Conservation (phyloP, 2,329 filamentous ascomycete species). For the Pyricularia sp. region DNA sequence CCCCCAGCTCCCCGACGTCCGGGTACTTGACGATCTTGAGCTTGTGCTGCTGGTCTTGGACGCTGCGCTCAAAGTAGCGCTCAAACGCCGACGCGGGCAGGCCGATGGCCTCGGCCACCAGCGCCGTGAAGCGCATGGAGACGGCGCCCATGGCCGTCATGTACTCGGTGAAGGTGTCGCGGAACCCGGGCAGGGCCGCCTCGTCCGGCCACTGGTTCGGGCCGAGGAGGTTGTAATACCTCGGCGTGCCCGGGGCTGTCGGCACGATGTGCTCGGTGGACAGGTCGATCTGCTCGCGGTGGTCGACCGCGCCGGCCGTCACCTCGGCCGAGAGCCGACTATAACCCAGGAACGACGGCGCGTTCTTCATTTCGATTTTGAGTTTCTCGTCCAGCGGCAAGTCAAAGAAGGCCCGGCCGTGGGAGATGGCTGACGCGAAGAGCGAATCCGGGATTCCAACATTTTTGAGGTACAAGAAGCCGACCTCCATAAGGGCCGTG, state of each 20-base stretch:
- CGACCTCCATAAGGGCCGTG: conserved; percentile 73
- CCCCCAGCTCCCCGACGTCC: conserved; percentile 51
- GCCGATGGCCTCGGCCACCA: conserved; percentile 77
- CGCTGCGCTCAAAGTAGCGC: conserved; percentile 62
- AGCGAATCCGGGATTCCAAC: conserved; percentile 61
- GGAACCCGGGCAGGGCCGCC: conserved; percentile 55
- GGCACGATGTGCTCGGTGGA: conserved; percentile 62
- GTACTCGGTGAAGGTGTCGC: conserved; percentile 61
- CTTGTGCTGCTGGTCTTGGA: conserved; percentile 67
- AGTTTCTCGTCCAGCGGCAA: conserved; percentile 69
- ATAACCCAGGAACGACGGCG: conserved; percentile 62
- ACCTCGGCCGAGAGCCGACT: conserved; percentile 57
- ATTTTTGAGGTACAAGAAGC: conserved; percentile 79
- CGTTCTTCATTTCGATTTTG: conserved; percentile 65
- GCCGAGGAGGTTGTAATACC: conserved; percentile 67
- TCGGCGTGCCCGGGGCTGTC: conserved; percentile 52
- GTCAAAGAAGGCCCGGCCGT: conserved; percentile 69
- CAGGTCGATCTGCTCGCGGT: conserved; percentile 80
- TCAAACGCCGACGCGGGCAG: conserved; percentile 61
- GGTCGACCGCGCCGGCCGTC: conserved; percentile 67
- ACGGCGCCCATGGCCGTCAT: conserved; percentile 66
- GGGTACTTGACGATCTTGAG: conserved; percentile 86
- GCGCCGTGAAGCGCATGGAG: conserved; percentile 63
- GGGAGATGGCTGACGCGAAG: conserved; percentile 53
- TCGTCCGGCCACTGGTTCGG: conserved; percentile 72